A percentile compares a stretch with the other conserved stretches of the same genome.
phyloP scores from a whole-genome alignment of 768 basidiomycete genomes.

The Leccinum imitatum region DNA sequence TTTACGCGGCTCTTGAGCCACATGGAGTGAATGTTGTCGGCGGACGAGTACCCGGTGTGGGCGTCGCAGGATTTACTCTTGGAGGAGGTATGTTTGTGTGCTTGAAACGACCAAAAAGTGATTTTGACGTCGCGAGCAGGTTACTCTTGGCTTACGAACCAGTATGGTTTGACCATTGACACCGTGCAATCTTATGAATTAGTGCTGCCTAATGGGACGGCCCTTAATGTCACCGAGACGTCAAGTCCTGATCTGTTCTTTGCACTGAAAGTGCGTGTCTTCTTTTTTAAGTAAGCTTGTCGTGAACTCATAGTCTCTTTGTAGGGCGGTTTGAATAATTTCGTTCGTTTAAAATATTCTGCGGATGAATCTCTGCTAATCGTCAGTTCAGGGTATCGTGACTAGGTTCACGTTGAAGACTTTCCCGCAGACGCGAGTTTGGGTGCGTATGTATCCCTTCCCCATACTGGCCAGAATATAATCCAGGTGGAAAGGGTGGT shows the following conservation, averaged over 20 bases:
- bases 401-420: constrained; percentile 56
- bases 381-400: constrained; percentile 47
- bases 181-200: constrained; percentile 55
- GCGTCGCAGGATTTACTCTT: constrained; percentile 57
- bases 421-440: constrained; percentile 54
- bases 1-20: constrained; percentile 50
- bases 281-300: not conserved
- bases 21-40: constrained; percentile 56
- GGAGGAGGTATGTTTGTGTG: constrained; percentile 45
- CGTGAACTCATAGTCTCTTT: not conserved
- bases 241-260: constrained; percentile 43
- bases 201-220: constrained; percentile 46
- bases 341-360: constrained; percentile 31
- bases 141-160: constrained; percentile 53
- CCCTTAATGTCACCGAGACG: constrained; percentile 34
- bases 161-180: constrained; percentile 58
- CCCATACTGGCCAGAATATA: not conserved
- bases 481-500: constrained; percentile 44
- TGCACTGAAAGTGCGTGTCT: constrained; percentile 37
- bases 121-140: constrained; percentile 4
- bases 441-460: constrained; percentile 42
- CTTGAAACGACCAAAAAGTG: not conserved
- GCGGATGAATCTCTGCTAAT: not conserved
- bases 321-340: constrained; percentile 66
- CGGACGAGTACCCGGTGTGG: constrained; percentile 52